A percentile compares a stretch with the other conserved stretches of the same genome.
phyloP scores from a whole-genome alignment of 225 moss, liverwort and hornwort genomes.

The Sphagnum tenellum region DNA sequence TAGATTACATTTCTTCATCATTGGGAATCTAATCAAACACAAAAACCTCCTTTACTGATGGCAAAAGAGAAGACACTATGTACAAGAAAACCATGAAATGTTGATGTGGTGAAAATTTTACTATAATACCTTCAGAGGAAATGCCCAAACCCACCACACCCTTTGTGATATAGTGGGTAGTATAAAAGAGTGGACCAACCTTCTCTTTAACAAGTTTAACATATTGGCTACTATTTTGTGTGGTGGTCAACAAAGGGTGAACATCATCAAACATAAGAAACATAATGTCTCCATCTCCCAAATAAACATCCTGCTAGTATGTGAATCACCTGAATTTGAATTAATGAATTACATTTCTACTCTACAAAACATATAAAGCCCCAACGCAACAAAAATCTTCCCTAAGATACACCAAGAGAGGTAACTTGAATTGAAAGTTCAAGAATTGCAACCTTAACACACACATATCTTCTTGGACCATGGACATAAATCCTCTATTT shows the following conservation, averaged over 20 bases:
- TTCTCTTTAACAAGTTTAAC: constrained; percentile 8
- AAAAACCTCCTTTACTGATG: no score
- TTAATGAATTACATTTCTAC: not conserved
- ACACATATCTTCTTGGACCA: no score
- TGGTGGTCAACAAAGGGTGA: constrained; percentile 33
- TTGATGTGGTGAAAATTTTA: not conserved
- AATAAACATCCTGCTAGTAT: no score
- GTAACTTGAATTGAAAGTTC: no score
- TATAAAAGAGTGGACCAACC: constrained; percentile 3
- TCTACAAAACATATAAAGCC: not conserved
- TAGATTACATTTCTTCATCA: no score
- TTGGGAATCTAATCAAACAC: no score
- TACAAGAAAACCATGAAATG: not conserved
- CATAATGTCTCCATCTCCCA: not conserved
- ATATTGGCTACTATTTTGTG: constrained; percentile 19
- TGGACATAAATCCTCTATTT: no score
- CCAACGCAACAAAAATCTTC: not conserved
- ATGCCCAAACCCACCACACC: no score
- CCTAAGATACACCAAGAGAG: no score
- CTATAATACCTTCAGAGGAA: no score
- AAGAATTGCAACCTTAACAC: no score
- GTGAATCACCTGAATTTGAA: no score
- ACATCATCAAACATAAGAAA: constrained; percentile 19
- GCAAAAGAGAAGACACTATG: not conserved
- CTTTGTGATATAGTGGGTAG: not conserved